Percentiles rank a stretch among this genome's conserved stretches.
These are phyloP conservation scores for Lycium ferocissimum DNA, from an alignment of 257 asterid genomes.

Conservation along the genomic window DNA sequence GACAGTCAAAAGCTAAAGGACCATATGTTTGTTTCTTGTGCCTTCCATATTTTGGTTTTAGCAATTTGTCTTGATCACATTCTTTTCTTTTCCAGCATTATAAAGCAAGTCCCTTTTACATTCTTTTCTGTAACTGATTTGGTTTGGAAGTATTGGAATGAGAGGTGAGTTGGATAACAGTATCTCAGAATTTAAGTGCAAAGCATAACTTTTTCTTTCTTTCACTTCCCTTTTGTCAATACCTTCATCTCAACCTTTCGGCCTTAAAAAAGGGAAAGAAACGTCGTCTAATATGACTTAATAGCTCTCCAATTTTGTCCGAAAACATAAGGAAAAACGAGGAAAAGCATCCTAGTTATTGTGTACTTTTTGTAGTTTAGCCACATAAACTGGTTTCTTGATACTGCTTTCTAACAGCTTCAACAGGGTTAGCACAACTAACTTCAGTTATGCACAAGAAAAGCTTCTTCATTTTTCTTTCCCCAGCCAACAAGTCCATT, in stretches of 20 bases:
- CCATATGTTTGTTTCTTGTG: slow-evolving; percentile 26
- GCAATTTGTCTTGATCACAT: background rate
- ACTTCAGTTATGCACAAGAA: slow-evolving; percentile 12
- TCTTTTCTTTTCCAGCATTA: background rate
- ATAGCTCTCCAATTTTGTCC: slow-evolving; percentile 21
- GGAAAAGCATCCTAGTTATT: slow-evolving; percentile 22
- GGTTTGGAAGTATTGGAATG: slow-evolving; percentile 26
- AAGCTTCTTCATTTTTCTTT: background rate
- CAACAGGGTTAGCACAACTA: slow-evolving; percentile 21
- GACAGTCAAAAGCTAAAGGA: slow-evolving; percentile 23
- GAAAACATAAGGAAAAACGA: background rate
- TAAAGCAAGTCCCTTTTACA: slow-evolving; percentile 4
- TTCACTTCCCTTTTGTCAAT: slow-evolving; percentile 18
- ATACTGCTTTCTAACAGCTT: slow-evolving; percentile 17
- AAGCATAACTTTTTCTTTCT: background rate
- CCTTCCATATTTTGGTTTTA: slow-evolving; percentile 16
- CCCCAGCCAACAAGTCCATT: background rate
- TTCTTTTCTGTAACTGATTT: slow-evolving; percentile 22
- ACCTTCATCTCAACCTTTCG: slow-evolving; percentile 20
- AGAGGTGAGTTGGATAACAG: background rate
- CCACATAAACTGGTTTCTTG: background rate
- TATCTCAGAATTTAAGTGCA: slow-evolving; percentile 5
- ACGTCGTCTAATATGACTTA: background rate
- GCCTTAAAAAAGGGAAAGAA: slow-evolving; percentile 25
- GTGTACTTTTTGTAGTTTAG: background rate